A percentile compares a stretch with the other conserved stretches of the same genome.
Evolutionary conservation across 805 yeast genomes (phyloP).

Genomic region (Alloascoidea hylecoeti): DNA sequence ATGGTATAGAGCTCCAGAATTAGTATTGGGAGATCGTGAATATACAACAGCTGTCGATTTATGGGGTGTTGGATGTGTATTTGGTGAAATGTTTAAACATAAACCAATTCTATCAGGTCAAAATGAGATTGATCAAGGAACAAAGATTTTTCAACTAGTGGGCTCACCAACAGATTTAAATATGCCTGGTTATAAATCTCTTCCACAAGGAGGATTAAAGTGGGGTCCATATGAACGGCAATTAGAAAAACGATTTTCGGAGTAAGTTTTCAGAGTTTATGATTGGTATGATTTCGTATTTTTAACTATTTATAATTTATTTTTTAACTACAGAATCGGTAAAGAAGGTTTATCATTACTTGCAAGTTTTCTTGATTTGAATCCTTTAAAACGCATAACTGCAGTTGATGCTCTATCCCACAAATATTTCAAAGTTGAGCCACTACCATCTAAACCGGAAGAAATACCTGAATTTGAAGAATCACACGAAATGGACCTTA

Average conservation of each 20-base stretch:
- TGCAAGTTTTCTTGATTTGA: slow-evolving; percentile 44
- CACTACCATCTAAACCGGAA: slow-evolving; percentile 40
- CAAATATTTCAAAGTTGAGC: slow-evolving; percentile 51
- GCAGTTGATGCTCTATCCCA: slow-evolving; percentile 69
- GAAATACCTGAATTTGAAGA: slow-evolving; percentile 67
- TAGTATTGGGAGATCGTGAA: slow-evolving; percentile 68
- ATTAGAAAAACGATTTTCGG: slow-evolving; percentile 27
- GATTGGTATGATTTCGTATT: slow-evolving; percentile 7
- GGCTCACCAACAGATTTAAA: slow-evolving; percentile 59
- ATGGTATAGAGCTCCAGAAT: slow-evolving; percentile 96
- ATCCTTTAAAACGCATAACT: slow-evolving; percentile 63
- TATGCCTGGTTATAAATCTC: slow-evolving; percentile 46
- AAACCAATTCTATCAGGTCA: slow-evolving; percentile 79
- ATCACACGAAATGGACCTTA: slow-evolving; percentile 78
- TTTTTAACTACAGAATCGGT: slow-evolving; percentile 8
- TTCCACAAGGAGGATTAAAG: slow-evolving; percentile 31
- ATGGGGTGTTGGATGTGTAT: slow-evolving; percentile 96
- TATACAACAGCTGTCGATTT: slow-evolving; percentile 93
- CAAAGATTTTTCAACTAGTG: slow-evolving; percentile 60
- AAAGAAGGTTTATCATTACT: slow-evolving; percentile 40
- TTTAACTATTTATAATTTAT: background rate
- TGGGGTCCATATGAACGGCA: slow-evolving; percentile 12
- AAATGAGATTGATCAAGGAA: slow-evolving; percentile 81
- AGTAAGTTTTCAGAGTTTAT: slow-evolving; percentile 29
- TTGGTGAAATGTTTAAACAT: slow-evolving; percentile 76